These are phyloP conservation scores for Sugiyamaella neomexicana DNA, from an alignment of 1,139 yeast genomes.

Conservation along the genomic window DNA sequence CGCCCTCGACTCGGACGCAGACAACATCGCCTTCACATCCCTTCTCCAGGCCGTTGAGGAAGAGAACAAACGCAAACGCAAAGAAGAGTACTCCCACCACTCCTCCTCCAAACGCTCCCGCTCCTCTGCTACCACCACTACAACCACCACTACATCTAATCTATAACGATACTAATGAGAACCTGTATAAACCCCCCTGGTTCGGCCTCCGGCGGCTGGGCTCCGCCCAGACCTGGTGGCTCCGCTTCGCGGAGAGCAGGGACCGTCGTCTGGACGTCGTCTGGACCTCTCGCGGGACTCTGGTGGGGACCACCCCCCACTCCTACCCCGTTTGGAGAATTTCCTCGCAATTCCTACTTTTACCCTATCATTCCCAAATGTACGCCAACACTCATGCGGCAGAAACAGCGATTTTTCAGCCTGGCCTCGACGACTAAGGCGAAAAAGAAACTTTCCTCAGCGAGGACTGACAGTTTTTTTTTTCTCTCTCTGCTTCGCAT, in stretches of 20 bases:
- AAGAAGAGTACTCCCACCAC: neutral
- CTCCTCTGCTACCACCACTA: neutral
- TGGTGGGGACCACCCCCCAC: too few species aligned
- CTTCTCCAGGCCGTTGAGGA: conserved; percentile 16
- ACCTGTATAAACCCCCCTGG: neutral
- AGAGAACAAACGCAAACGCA: conserved; percentile 10
- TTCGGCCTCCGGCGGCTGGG: conserved; percentile 1
- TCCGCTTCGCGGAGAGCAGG: neutral
- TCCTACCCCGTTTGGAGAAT: neutral
- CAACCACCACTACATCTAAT: neutral
- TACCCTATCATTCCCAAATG: conserved; percentile 2
- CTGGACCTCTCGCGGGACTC: too few species aligned
- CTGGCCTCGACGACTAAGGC: conserved; percentile 1
- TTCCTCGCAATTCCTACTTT: neutral
- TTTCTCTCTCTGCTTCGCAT: conserved; percentile 12
- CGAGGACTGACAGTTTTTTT: conserved; percentile 12
- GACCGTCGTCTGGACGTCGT: neutral
- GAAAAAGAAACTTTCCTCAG: conserved; percentile 13
- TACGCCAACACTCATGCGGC: conserved; percentile 6
- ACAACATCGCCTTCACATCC: conserved; percentile 13
- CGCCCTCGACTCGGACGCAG: neutral
- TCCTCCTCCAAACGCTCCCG: conserved; percentile 5
- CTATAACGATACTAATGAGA: neutral
- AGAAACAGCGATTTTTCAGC: conserved; percentile 8
- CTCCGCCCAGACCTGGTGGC: neutral